phyloP scores from a whole-genome alignment of 352 stramenopile genomes.

The Phytophthora gonapodyides region DNA sequence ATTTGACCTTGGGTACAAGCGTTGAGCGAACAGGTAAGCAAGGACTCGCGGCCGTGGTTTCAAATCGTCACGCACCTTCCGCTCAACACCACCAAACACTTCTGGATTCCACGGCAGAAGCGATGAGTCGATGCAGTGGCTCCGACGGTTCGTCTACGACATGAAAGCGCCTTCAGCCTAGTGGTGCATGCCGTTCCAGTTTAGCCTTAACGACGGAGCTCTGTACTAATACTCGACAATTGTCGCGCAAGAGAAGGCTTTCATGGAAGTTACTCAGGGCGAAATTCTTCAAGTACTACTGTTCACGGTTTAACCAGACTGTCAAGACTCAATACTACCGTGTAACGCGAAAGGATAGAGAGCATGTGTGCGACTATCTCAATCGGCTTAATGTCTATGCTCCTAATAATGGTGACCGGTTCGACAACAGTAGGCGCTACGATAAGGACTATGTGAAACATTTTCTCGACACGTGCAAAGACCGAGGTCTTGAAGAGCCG shows the following conservation, averaged over 20 bases:
- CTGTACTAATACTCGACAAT: slow-evolving; percentile 1
- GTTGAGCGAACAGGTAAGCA: neutral
- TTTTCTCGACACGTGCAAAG: too few relatives aligned
- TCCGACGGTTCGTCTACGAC: slow-evolving; percentile 5
- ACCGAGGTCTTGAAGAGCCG: too few relatives aligned
- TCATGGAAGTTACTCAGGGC: neutral
- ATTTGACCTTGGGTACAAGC: too few relatives aligned
- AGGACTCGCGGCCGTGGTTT: neutral
- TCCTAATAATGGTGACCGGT: too few relatives aligned
- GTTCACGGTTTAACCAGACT: slow-evolving; percentile 1
- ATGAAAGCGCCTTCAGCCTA: too few relatives aligned
- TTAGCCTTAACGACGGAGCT: neutral
- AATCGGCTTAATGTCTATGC: slow-evolving; percentile 7
- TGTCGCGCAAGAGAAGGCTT: neutral
- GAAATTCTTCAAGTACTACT: slow-evolving; percentile 4
- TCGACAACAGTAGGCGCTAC: too few relatives aligned
- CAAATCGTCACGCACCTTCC: slow-evolving; percentile 1
- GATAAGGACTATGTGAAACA: too few relatives aligned
- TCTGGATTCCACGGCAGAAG: neutral
- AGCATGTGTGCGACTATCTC: slow-evolving; percentile 5
- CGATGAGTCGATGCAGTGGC: slow-evolving; percentile 14
- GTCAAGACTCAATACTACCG: slow-evolving; percentile 7
- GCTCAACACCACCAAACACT: slow-evolving; percentile 3
- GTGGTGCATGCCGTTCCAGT: too few relatives aligned
- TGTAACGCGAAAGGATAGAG: neutral